These are phyloP conservation scores for Cystofilobasidium ferigula DNA, from an alignment of 768 basidiomycete species.

Conservation along the genomic window DNA sequence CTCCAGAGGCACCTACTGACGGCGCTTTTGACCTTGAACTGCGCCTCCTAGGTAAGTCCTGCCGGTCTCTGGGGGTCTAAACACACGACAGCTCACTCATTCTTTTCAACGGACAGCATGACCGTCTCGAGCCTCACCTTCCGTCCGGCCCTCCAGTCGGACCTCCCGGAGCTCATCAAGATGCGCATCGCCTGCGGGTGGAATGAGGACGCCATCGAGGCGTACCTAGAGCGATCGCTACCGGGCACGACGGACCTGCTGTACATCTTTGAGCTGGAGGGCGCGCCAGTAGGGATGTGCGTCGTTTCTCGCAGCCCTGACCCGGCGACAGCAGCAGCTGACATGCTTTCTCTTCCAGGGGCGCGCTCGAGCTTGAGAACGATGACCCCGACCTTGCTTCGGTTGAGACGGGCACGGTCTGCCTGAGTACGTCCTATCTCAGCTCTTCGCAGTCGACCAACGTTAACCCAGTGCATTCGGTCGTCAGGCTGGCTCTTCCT, in stretches of 20 bases:
- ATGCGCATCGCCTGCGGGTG: background rate
- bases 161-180: background rate
- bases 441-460: too few species aligned
- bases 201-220: background rate
- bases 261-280: background rate
- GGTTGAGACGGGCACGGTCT: background rate
- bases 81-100: too few species aligned
- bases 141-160: background rate
- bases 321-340: too few species aligned
- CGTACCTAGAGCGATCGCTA: background rate
- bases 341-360: background rate
- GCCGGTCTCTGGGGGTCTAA: too few species aligned
- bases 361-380: background rate
- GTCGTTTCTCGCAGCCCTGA: background rate
- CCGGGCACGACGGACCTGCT: background rate
- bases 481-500: background rate
- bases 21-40: too few species aligned
- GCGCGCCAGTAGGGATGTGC: background rate
- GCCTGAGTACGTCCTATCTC: background rate
- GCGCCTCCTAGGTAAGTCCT: too few species aligned
- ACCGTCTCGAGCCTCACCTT: background rate
- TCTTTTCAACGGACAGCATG: too few species aligned
- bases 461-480: too few species aligned
- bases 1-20: too few species aligned
- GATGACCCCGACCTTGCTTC: background rate